Percentiles rank a stretch among this genome's conserved stretches.
These are phyloP conservation scores for Sarocladium oryzae DNA, from an alignment of 2,329 filamentous ascomycete species.

Conservation along the genomic window DNA sequence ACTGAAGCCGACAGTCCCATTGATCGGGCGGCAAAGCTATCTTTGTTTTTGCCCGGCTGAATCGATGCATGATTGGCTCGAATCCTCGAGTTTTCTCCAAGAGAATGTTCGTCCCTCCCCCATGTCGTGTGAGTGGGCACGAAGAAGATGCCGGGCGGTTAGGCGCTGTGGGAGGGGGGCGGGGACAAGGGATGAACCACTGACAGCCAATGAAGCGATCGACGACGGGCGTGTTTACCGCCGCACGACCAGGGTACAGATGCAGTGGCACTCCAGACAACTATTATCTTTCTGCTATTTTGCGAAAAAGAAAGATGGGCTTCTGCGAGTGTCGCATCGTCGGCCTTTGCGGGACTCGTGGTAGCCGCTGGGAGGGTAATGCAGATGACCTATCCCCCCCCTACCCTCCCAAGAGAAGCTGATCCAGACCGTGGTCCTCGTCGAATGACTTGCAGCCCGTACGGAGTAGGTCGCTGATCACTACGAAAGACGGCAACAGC, in stretches of 20 bases:
- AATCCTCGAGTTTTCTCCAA: not conserved
- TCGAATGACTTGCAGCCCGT: too few species aligned
- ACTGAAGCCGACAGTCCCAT: too few species aligned
- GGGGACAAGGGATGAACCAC: not conserved
- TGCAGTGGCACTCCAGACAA: not conserved
- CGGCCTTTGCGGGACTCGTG: not conserved
- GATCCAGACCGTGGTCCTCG: too few species aligned
- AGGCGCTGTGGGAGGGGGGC: too few species aligned
- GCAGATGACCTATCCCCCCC: too few species aligned
- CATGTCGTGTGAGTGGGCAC: not conserved
- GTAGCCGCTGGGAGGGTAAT: not conserved
- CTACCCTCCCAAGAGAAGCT: too few species aligned
- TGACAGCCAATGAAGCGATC: slow-evolving; percentile 9
- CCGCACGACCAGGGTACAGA: not conserved
- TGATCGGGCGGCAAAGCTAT: slow-evolving; percentile 1
- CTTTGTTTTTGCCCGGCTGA: not conserved
- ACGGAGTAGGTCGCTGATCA: too few species aligned
- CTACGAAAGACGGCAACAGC: too few species aligned
- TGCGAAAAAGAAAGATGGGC: not conserved
- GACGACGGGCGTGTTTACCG: not conserved
- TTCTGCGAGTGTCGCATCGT: too few species aligned
- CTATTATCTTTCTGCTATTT: not conserved
- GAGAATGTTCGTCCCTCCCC: too few species aligned
- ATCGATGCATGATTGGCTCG: not conserved
- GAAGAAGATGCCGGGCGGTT: not conserved